Conservation (phyloP, 2,329 filamentous ascomycete species). For the Neofusicoccum laricinum region DNA sequence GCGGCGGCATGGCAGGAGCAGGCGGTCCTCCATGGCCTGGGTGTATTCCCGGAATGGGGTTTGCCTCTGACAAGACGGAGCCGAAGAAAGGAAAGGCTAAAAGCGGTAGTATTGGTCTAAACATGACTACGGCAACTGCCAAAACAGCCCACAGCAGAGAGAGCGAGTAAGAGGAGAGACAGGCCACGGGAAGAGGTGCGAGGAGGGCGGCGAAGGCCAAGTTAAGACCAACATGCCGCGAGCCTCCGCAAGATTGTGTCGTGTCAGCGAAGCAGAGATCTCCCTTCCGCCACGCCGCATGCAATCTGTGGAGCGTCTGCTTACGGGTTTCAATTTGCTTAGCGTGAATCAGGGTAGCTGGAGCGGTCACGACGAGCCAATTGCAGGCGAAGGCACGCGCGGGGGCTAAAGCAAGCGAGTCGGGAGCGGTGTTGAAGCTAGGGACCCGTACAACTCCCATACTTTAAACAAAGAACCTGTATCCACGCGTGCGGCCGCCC, state of each 20-base stretch:
- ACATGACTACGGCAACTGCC: not conserved
- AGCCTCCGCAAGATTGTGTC: not conserved
- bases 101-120: not conserved
- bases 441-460: not conserved
- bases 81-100: not conserved
- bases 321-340: conserved; percentile 1
- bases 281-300: not conserved
- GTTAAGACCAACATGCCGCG: not conserved
- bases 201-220: not conserved
- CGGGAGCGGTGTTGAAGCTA: not conserved
- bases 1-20: not conserved
- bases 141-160: not conserved
- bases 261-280: not conserved
- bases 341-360: not conserved
- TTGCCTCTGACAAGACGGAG: not conserved
- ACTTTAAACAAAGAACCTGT: not conserved
- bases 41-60: not conserved
- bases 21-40: conserved; percentile 14
- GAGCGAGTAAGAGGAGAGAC: not conserved
- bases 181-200: not conserved
- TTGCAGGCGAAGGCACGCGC: not conserved
- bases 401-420: not conserved
- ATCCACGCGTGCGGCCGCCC: not conserved
- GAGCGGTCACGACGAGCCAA: not conserved
- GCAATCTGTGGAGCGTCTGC: not conserved